Evolutionary conservation across 768 basidiomycete species (phyloP).

Genomic region (Russula vinacea): DNA sequence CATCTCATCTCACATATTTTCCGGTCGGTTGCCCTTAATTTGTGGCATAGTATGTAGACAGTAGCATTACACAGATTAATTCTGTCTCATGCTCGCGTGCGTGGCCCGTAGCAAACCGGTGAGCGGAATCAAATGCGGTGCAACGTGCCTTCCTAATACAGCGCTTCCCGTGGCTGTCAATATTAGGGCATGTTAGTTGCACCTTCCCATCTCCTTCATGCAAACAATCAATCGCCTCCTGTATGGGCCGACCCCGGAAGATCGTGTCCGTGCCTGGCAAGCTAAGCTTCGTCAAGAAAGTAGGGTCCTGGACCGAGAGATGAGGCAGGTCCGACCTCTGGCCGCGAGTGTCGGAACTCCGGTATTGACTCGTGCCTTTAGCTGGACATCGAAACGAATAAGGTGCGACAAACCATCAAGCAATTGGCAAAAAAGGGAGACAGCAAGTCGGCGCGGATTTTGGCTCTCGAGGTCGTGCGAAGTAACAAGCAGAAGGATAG

Average conservation of each 20-base stretch:
- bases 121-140: not conserved
- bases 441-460: constrained; percentile 84
- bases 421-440: constrained; percentile 89
- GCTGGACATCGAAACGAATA: constrained; percentile 80
- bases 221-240: constrained; percentile 88
- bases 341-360: constrained; percentile 23
- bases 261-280: constrained; percentile 91
- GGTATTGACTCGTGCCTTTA: constrained; percentile 36
- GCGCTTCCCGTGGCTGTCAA: not conserved
- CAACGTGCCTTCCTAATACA: constrained; percentile 8
- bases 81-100: too few relatives aligned
- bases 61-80: not conserved
- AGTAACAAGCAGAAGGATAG: constrained; percentile 94
- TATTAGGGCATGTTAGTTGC: not conserved
- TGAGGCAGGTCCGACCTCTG: constrained; percentile 74
- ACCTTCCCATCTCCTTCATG: constrained; percentile 43
- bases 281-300: constrained; percentile 76
- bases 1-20: not conserved
- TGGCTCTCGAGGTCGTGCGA: constrained; percentile 92
- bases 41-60: not conserved
- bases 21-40: not conserved
- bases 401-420: constrained; percentile 78
- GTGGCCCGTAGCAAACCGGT: not conserved
- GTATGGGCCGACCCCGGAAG: constrained; percentile 95
- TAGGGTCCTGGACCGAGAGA: constrained; percentile 86